Evolutionary conservation across 2,329 filamentous ascomycete genomes (phyloP), one percentile per base, ranked within the genome.

Genomic region (Xylariaceae sp.): DNA sequence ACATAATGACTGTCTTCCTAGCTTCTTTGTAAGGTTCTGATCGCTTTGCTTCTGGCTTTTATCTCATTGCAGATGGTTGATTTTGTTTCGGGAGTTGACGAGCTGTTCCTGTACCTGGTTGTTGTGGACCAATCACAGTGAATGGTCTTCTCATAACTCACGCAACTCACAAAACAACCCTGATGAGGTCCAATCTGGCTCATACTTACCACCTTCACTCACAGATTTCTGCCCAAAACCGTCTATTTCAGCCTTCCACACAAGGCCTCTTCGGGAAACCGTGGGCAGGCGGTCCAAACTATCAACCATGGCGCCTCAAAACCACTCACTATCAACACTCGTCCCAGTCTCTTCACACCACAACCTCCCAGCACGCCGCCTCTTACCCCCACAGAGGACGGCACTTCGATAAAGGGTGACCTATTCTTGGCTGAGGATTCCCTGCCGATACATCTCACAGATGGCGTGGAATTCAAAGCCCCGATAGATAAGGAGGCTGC

Each of bases 201-300:
- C 13, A 57, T 17, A 15, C 3, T 17, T 30, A 17, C 30, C 15
- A 51, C 49, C 48, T 42, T 15, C 8, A 30, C 53, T 55, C 86
- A n/a, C 71, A 96, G 92, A 59, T 96, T 96, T 72, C 83, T 97
- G 42, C 93, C 93, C 39, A 92, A 96, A 73, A 97, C 93, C 47
- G 81, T 96, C 70, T 87, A 96, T 74, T 97, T 97, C 74, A 87
- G 87, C 67, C 80, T 89, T 58, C 83, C 84, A 9, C 80, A 80
- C 45, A 48, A 56, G 2, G 80, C 79, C 37, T 77, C 78, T 55
- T 30, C 23, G 23, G 52, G n/a, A 45, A 55, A 18, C 30, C 48
- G 48, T 4, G 52, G 11, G 48, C 57, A 53, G 39, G 18, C 30
- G 17, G 69, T 64, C 62, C 70, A 39, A 60, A 68, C 61, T 64